Evolutionary conservation across 495 filamentous ascomycete species (phyloP), one percentile per base, ranked within the genome.

Genomic region (Neurospora sp.): DNA sequence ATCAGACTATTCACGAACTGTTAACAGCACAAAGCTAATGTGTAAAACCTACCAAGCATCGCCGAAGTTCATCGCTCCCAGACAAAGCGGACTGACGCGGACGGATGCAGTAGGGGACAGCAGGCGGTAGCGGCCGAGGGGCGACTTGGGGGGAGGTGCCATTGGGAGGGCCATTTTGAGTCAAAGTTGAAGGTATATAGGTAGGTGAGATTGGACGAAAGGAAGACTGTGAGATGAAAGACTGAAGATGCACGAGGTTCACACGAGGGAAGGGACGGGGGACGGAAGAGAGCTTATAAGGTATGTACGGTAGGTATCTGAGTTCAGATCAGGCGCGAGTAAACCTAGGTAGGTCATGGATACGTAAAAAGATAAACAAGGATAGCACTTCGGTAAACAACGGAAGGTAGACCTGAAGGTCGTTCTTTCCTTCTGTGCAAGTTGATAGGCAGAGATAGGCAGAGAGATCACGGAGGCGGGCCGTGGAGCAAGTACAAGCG

Each of bases 11-110:
- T 37, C 16, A 41, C 22, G 5, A 59, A 59, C 4, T 10, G 20
- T 27, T 59, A 37, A 65, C 9, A 18, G 31, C 44, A 72, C 18
- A 44, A 39, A 1, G 5, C 9, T 5, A 2, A 59, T 14, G 47
- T 27, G 10, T 2, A 31, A 22, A 47, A 72, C 73, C 72, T 75
- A 84, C 87, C 85, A 89, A 27, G 85, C 83, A 18, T 85, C 81
- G 38, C 89, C 89, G 74, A 91, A 89, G 74, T 85, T 89, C 89
- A 91, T 91, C 22, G 81, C 81, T 0, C 90, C 90, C 6, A 92
- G 82, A 71, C 87, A 89, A 42, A 91, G 75, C 16, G 89, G 89
- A 76, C 84, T 87, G 37, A 91, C 88, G 65, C 84, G 80, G 20
- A 91, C 83, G 1, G 83, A 82, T 5, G 89, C 89, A 7, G 82